phyloP scores from a whole-genome alignment of 2,329 filamentous ascomycete species.

The Calonectria pteridis region DNA sequence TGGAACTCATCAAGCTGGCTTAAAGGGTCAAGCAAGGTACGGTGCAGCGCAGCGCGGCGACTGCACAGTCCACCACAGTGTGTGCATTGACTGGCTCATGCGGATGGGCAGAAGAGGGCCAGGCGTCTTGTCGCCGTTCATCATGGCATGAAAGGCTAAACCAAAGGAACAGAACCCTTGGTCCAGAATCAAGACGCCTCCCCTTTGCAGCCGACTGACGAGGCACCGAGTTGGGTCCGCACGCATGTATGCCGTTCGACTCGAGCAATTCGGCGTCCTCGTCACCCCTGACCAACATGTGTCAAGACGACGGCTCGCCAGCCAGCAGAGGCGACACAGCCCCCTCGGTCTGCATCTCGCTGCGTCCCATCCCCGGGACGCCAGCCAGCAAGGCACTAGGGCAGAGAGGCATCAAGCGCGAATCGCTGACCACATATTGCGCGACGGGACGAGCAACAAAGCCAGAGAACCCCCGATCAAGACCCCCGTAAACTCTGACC shows the following conservation, averaged over 20 bases:
- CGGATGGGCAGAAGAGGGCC: background rate
- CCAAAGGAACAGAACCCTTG: constrained; percentile 6
- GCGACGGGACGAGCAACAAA: constrained; percentile 21
- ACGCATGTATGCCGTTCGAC: constrained; percentile 14
- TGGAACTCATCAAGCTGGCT: constrained; percentile 22
- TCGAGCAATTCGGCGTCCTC: constrained; percentile 14
- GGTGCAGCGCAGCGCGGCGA: constrained; percentile 22
- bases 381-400: constrained; percentile 28
- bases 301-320: constrained; percentile 27
- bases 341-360: constrained; percentile 27
- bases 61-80: constrained; percentile 23
- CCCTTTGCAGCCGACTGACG: background rate
- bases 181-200: constrained; percentile 13
- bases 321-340: constrained; percentile 31
- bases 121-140: constrained; percentile 2
- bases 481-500: constrained; percentile 19
- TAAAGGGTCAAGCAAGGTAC: constrained; percentile 26
- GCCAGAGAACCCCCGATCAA: constrained; percentile 10
- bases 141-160: constrained; percentile 3
- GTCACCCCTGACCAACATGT: constrained; percentile 30
- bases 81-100: background rate
- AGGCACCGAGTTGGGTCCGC: constrained; percentile 5
- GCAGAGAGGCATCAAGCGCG: constrained; percentile 23
- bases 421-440: constrained; percentile 20
- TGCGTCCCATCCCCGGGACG: constrained; percentile 24